These are phyloP conservation scores for Paramarasmius palmivorus DNA, from an alignment of 1,284 basidiomycete species.

Conservation along the genomic window DNA sequence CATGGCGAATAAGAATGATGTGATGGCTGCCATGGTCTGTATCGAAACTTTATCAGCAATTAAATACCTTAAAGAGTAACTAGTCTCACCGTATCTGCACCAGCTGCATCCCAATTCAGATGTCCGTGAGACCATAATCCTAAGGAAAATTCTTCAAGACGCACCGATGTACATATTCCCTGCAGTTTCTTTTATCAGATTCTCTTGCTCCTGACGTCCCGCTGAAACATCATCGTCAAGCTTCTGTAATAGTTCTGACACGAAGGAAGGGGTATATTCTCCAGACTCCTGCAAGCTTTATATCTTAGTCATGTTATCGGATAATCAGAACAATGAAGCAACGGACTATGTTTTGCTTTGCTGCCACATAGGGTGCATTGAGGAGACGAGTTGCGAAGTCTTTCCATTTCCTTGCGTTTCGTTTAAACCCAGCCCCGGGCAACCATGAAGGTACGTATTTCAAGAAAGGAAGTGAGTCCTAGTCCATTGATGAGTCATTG, in stretches of 20 bases:
- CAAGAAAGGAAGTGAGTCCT: background rate
- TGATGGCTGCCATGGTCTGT: background rate
- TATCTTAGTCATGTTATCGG: too few species aligned
- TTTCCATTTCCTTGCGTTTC: background rate
- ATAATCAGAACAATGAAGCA: background rate
- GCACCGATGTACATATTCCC: background rate
- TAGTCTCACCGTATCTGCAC: background rate
- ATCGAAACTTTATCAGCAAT: too few species aligned
- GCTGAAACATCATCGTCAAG: background rate
- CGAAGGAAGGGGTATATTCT: background rate
- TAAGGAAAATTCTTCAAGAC: background rate
- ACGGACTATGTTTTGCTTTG: background rate
- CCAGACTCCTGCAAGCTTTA: background rate
- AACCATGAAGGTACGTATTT: slow-evolving; percentile 3
- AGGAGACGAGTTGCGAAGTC: background rate
- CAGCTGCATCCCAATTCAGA: too few species aligned
- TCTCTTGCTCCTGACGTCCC: background rate
- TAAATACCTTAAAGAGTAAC: too few species aligned
- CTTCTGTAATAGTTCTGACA: background rate
- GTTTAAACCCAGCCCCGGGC: slow-evolving; percentile 9
- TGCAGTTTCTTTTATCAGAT: background rate
- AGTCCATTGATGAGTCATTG: background rate
- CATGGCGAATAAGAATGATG: slow-evolving; percentile 1
- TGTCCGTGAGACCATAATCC: too few species aligned
- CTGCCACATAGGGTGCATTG: background rate